Evolutionary conservation across 1,284 basidiomycete genomes (phyloP).

Genomic region (Rhizopogon parksii): DNA sequence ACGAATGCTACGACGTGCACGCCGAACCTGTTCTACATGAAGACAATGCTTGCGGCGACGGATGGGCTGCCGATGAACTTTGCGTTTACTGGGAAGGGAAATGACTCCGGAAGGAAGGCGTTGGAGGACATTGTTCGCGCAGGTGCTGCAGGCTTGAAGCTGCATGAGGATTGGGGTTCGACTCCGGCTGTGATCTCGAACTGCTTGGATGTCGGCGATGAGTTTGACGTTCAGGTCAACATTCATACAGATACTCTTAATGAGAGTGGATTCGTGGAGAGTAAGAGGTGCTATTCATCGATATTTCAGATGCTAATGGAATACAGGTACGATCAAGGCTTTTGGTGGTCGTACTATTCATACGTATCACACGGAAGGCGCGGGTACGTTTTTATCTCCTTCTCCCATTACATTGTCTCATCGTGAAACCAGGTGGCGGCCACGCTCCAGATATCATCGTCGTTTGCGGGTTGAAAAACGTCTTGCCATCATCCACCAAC

Average conservation of each 20-base stretch:
- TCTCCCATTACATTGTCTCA: neutral
- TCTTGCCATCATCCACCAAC: slow-evolving; percentile 96
- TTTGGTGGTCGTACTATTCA: slow-evolving; percentile 93
- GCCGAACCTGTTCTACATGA: slow-evolving; percentile 80
- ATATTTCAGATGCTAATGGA: slow-evolving; percentile 8
- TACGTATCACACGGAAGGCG: slow-evolving; percentile 96
- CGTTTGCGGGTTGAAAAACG: slow-evolving; percentile 85
- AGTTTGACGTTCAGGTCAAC: slow-evolving; percentile 94
- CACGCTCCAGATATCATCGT: slow-evolving; percentile 98
- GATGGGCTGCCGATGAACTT: slow-evolving; percentile 91
- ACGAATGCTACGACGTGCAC: slow-evolving; percentile 93
- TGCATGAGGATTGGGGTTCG: slow-evolving; percentile 98
- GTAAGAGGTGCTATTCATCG: slow-evolving; percentile 33
- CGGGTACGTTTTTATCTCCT: slow-evolving; percentile 46
- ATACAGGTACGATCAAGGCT: slow-evolving; percentile 77
- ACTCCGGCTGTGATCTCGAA: slow-evolving; percentile 83
- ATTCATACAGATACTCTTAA: slow-evolving; percentile 98
- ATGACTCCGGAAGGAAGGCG: slow-evolving; percentile 71
- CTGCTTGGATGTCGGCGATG: slow-evolving; percentile 78
- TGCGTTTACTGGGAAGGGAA: slow-evolving; percentile 90
- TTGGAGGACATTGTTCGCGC: slow-evolving; percentile 83
- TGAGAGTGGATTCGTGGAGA: slow-evolving; percentile 90
- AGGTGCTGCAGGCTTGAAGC: slow-evolving; percentile 87
- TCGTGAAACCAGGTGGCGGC: slow-evolving; percentile 64
- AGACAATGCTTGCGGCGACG: slow-evolving; percentile 82